Evolutionary conservation across 1,139 yeast species (phyloP).

Genomic region (Pichia sp.): DNA sequence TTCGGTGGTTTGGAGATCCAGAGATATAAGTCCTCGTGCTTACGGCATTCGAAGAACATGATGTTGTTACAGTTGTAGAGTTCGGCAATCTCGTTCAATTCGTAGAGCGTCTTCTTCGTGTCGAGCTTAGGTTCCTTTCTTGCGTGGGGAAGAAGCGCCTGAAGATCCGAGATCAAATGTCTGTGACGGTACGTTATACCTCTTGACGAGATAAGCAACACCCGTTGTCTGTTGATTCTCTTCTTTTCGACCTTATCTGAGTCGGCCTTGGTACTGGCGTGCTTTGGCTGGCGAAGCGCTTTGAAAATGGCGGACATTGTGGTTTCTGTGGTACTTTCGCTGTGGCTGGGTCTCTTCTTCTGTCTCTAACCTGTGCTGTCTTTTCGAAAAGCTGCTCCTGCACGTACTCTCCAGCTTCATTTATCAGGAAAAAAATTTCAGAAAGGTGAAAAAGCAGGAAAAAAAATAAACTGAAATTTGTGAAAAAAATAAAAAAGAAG

Average conservation of each 20-base stretch:
- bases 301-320: constrained; percentile 53
- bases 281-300: constrained; percentile 51
- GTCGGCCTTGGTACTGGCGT: constrained; percentile 36
- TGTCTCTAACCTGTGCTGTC: no score
- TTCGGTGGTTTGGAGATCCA: constrained; percentile 97
- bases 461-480: no score
- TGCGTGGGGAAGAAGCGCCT: constrained; percentile 83
- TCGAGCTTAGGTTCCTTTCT: constrained; percentile 96
- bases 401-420: not conserved
- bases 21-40: constrained; percentile 89
- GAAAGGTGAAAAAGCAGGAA: not conserved
- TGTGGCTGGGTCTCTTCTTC: no score
- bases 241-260: constrained; percentile 15
- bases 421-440: not conserved
- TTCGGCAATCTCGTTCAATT: constrained; percentile 93
- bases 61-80: constrained; percentile 95
- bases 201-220: constrained; percentile 84
- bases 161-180: constrained; percentile 81
- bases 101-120: constrained; percentile 82
- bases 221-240: constrained; percentile 71
- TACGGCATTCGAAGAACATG: constrained; percentile 91
- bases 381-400: not conserved
- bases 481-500: not conserved
- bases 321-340: no score
- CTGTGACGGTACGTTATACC: constrained; percentile 95